Evolutionary conservation across 345 rosid genomes (phyloP), one percentile per base, ranked within the genome.

Genomic region (Citrus unshiu): DNA sequence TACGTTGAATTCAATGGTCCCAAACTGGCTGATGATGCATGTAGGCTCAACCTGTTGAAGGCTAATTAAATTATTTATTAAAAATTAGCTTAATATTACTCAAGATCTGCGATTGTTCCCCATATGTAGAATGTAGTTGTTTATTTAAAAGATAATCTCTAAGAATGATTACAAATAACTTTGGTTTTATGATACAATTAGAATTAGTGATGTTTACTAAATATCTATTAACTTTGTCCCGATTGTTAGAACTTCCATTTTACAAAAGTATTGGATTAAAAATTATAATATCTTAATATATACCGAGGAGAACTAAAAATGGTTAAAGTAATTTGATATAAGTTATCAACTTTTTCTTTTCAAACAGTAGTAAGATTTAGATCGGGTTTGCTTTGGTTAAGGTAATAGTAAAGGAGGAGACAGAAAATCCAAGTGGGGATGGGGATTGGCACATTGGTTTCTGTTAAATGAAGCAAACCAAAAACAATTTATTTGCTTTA

Each of bases 401-500:
- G 56, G 70, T 51, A 32, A 54, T 37, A 49, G 54, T n/a, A 61
- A 75, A 59, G 56, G 19, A 61, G 79, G 81, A 32, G 80, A 71
- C 82, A 79, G 57, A 51, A 82, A 76, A 82, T 82, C 79, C 77
- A 79, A 75, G 77, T 75, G 85, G 77, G 81, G 78, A 73, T 35
- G 81, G 60, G 35, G 29, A 29, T 46, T 29, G 68, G 73, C 21
- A 10, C 78, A n/a, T 71, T 79, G 80, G 68, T 75, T 79, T 79
- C 70, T 79, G 77, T 40, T 66, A 40, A 59, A 56, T 65, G 77
- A 79, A 79, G 79, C 77, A 74, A 78, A 30, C 79, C 77, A 57
- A 75, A 43, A 5, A 18, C 58, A 54, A 54, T 54, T 54, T 18
- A 49, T 34, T 22, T 74, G 39, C 76, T 63, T 82, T 75, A 39